A percentile compares a stretch with the other conserved stretches of the same genome.
Conservation (phyloP, 2,329 filamentous ascomycete genomes). For the Fusarium nelsonii region DNA sequence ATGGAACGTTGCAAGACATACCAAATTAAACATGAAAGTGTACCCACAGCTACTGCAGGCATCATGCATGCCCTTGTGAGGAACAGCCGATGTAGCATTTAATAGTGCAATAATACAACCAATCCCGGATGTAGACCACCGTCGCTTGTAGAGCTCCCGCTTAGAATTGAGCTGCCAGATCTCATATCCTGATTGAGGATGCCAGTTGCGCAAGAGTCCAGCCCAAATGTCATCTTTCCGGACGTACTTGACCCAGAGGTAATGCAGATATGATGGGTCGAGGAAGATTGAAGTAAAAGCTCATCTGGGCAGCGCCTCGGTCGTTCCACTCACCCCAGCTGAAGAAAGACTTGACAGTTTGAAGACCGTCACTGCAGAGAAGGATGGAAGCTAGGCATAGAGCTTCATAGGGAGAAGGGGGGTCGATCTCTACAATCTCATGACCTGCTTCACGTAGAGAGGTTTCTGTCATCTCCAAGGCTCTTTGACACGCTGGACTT, state of each 20-base stretch:
- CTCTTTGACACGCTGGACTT: conserved; percentile 84
- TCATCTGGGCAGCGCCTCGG: conserved; percentile 79
- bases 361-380: conserved; percentile 85
- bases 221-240: conserved; percentile 82
- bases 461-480: conserved; percentile 75
- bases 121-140: conserved; percentile 76
- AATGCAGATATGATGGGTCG: conserved; percentile 83
- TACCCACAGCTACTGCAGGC: conserved; percentile 90
- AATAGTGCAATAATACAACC: conserved; percentile 87
- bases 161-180: conserved; percentile 85
- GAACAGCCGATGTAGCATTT: conserved; percentile 90
- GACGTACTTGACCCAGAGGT: conserved; percentile 89
- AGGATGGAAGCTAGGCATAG: conserved; percentile 82
- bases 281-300: conserved; percentile 78
- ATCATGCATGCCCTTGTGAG: conserved; percentile 87
- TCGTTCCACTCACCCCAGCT: conserved; percentile 84
- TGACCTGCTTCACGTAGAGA: conserved; percentile 81
- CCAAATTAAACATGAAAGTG: conserved; percentile 92
- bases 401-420: conserved; percentile 79
- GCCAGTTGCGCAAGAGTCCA: conserved; percentile 78
- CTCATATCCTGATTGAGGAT: conserved; percentile 78
- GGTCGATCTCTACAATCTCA: conserved; percentile 72
- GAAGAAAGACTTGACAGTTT: conserved; percentile 82
- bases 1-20: conserved; percentile 55
- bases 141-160: conserved; percentile 81